A percentile compares a stretch with the other conserved stretches of the same genome.
Conservation (phyloP, 179 eudicot genomes). For the Monotropa hypopitys region DNA sequence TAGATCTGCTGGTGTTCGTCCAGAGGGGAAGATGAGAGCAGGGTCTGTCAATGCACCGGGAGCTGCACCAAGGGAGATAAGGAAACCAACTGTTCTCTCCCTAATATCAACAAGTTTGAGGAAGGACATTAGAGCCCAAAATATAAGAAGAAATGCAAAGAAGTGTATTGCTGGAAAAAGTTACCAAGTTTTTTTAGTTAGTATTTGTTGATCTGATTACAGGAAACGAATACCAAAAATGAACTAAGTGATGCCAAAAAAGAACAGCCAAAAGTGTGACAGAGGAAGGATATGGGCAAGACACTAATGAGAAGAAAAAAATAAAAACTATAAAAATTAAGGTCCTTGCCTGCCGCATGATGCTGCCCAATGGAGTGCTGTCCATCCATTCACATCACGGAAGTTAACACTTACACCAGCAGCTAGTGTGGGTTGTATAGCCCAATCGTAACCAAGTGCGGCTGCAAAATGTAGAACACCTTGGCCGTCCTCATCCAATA, state of each 20-base stretch:
- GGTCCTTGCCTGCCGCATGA: slow-evolving; percentile 58
- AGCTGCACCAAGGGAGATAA: slow-evolving; percentile 54
- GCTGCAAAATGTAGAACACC: slow-evolving; percentile 78
- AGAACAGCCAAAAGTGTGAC: neutral
- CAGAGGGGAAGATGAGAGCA: slow-evolving; percentile 42
- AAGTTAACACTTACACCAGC: slow-evolving; percentile 73
- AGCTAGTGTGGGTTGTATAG: slow-evolving; percentile 51
- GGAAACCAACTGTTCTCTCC: slow-evolving; percentile 60
- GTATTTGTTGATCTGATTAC: neutral
- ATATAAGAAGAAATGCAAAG: neutral
- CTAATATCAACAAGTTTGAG: slow-evolving; percentile 19
- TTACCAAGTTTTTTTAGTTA: neutral
- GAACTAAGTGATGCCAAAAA: neutral
- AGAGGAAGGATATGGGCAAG: neutral
- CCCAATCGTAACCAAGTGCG: slow-evolving; percentile 87
- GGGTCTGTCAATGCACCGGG: slow-evolving; percentile 84
- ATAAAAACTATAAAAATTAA: neutral
- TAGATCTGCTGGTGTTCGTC: slow-evolving; percentile 66
- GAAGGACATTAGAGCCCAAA: slow-evolving; percentile 4
- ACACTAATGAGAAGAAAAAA: neutral
- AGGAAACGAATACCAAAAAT: neutral
- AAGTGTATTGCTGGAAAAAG: neutral
- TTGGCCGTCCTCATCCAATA: slow-evolving; percentile 67
- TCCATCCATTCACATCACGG: slow-evolving; percentile 75
- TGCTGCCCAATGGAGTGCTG: slow-evolving; percentile 90